A percentile compares a stretch with the other conserved stretches of the same genome.
These are phyloP conservation scores for Schwanniomyces vanrijiae DNA, from an alignment of 805 yeast genomes.

Conservation along the genomic window DNA sequence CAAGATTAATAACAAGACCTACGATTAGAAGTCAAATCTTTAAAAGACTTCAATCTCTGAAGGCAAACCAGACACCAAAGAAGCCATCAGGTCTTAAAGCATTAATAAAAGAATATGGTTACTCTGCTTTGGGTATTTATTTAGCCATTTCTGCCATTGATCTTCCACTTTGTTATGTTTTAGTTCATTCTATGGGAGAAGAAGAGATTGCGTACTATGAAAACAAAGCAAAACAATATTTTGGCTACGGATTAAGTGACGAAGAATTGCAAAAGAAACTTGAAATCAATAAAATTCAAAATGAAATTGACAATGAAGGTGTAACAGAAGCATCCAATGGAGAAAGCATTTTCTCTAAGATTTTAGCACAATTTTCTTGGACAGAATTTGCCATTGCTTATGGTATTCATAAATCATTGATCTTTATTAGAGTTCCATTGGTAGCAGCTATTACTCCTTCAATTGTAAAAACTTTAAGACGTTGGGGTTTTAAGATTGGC, in stretches of 20 bases:
- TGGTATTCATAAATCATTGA: conserved; percentile 85
- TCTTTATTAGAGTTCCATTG: conserved; percentile 81
- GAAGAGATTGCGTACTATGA: conserved; percentile 73
- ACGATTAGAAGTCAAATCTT: conserved; percentile 3
- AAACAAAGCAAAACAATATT: conserved; percentile 52
- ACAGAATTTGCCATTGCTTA: conserved; percentile 91
- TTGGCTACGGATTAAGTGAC: conserved; percentile 61
- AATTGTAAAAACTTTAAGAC: conserved; percentile 61
- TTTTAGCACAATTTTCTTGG: conserved; percentile 48
- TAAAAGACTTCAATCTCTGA: conserved; percentile 18
- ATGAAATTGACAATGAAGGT: conserved; percentile 19
- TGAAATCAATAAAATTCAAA: conserved; percentile 32
- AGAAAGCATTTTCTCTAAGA: conserved; percentile 5
- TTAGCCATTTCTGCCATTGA: conserved; percentile 71
- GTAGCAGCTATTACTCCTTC: conserved; percentile 92
- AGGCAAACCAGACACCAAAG: conserved; percentile 12
- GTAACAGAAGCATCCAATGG: conserved; percentile 4
- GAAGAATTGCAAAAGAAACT: conserved; percentile 39
- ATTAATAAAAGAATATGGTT: conserved; percentile 83
- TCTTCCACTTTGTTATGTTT: conserved; percentile 74
- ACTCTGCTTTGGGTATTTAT: conserved; percentile 86
- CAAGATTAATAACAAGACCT: background rate
- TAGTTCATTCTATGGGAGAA: conserved; percentile 86
- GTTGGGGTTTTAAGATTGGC: conserved; percentile 81
- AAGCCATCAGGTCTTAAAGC: conserved; percentile 55